phyloP scores from a whole-genome alignment of 2,329 filamentous ascomycete genomes.

The Xylariaceae sp. region DNA sequence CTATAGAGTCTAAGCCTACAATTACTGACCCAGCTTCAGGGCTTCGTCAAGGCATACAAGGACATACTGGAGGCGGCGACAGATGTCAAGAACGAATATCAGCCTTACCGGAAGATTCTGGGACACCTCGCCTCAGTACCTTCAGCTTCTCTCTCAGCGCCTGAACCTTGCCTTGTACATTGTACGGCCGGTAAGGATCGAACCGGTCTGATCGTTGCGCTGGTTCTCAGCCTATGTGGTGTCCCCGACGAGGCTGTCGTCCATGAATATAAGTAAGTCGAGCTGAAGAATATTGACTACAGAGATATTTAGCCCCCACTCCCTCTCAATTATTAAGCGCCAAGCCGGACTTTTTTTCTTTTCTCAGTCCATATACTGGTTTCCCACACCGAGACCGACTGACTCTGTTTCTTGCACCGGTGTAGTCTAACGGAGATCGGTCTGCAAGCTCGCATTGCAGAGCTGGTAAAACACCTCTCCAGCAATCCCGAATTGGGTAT shows the following conservation, averaged over 20 bases:
- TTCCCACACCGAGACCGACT: background rate
- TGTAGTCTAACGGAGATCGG: slow-evolving; percentile 54
- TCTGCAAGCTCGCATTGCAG: slow-evolving; percentile 35
- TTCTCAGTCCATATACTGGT: background rate
- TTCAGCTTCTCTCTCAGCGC: slow-evolving; percentile 28
- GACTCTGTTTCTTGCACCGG: background rate
- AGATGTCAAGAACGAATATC: slow-evolving; percentile 43
- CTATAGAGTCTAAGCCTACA: background rate
- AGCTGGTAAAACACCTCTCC: slow-evolving; percentile 44
- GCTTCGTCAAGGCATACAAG: slow-evolving; percentile 63
- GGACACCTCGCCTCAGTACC: slow-evolving; percentile 48
- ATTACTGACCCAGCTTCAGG: slow-evolving; percentile 34
- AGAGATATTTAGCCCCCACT: no score
- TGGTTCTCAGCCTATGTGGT: slow-evolving; percentile 58
- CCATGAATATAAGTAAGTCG: slow-evolving; percentile 40
- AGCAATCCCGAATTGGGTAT: slow-evolving; percentile 48
- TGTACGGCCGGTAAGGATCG: slow-evolving; percentile 70
- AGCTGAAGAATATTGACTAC: no score
- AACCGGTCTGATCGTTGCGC: slow-evolving; percentile 61
- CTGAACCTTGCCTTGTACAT: slow-evolving; percentile 55
- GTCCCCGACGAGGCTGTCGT: slow-evolving; percentile 53
- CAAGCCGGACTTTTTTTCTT: background rate
- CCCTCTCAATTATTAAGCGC: no score
- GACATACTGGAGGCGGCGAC: slow-evolving; percentile 57
- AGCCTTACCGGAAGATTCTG: slow-evolving; percentile 54